Conservation (phyloP, 495 filamentous ascomycete species). For the Hypoxylon perforatum region DNA sequence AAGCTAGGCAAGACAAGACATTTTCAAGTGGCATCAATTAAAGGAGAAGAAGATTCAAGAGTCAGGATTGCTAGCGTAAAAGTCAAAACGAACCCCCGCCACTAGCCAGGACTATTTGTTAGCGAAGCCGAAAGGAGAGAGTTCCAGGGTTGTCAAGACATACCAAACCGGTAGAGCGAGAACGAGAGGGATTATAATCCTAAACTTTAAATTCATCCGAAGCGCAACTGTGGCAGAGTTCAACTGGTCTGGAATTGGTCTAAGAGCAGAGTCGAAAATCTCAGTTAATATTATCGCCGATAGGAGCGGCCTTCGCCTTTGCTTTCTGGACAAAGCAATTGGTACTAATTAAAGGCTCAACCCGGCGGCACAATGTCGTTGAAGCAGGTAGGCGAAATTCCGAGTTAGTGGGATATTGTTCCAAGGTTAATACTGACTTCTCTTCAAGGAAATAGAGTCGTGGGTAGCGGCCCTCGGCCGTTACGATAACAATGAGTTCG, state of each 20-base stretch:
- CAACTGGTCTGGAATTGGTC: conserved; percentile 14
- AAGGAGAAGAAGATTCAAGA: conserved; percentile 18
- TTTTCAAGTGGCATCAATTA: conserved; percentile 12
- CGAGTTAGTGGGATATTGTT: neutral
- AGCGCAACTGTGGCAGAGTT: conserved; percentile 16
- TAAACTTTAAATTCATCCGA: conserved; percentile 10
- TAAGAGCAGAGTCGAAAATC: conserved; percentile 13
- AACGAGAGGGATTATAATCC: conserved; percentile 16
- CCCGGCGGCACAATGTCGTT: conserved; percentile 67
- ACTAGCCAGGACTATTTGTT: conserved; percentile 6
- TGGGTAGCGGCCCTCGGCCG: conserved; percentile 92
- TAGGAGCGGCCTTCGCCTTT: conserved; percentile 40
- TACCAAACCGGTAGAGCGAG: conserved; percentile 16
- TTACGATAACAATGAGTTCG: conserved; percentile 98
- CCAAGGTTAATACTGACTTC: conserved; percentile 29
- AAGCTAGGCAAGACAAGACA: neutral
- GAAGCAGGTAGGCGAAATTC: conserved; percentile 73
- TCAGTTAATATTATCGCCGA: conserved; percentile 28
- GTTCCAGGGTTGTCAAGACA: conserved; percentile 26
- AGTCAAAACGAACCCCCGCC: conserved; percentile 7
- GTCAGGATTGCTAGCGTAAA: neutral
- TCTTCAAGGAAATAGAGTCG: conserved; percentile 91
- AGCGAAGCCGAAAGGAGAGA: conserved; percentile 7
- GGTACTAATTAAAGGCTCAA: conserved; percentile 36
- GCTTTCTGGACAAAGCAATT: conserved; percentile 47